Percentiles rank a stretch among this genome's conserved stretches.
phyloP scores from a whole-genome alignment of 2,329 filamentous ascomycete species.

The Colletotrichum sp. region DNA sequence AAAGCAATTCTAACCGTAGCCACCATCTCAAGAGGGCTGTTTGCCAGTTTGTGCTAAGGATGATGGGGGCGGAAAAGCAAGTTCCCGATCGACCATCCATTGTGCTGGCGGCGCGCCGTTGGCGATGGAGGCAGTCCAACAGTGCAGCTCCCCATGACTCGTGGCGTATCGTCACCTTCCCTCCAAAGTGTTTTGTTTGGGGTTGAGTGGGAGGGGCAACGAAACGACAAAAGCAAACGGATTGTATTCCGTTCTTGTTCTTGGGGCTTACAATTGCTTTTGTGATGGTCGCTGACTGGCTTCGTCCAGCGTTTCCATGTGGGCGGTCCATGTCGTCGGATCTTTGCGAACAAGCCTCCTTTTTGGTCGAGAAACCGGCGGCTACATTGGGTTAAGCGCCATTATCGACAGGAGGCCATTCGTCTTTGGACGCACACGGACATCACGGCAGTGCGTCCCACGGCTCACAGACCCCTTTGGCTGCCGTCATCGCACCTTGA shows the following conservation, averaged over 20 bases:
- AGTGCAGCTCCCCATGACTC: constrained; percentile 10
- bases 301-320: constrained; percentile 5
- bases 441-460: background rate
- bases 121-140: background rate
- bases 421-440: constrained; percentile 4
- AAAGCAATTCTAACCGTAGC: background rate
- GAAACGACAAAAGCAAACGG: background rate
- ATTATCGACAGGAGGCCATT: background rate
- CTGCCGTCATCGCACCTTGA: background rate
- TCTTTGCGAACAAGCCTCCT: constrained; percentile 18
- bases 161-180: background rate
- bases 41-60: background rate
- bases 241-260: background rate
- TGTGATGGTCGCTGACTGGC: background rate
- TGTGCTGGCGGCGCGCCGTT: background rate
- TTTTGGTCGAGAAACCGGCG: background rate
- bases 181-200: background rate
- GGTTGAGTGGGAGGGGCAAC: background rate
- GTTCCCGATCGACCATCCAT: background rate
- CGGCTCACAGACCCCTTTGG: background rate
- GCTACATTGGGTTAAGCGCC: background rate
- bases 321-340: constrained; percentile 12
- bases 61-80: constrained; percentile 1
- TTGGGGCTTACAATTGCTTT: background rate
- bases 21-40: background rate